Evolutionary conservation across 1,284 basidiomycete genomes (phyloP).

Genomic region (Amylostereum chailletii): DNA sequence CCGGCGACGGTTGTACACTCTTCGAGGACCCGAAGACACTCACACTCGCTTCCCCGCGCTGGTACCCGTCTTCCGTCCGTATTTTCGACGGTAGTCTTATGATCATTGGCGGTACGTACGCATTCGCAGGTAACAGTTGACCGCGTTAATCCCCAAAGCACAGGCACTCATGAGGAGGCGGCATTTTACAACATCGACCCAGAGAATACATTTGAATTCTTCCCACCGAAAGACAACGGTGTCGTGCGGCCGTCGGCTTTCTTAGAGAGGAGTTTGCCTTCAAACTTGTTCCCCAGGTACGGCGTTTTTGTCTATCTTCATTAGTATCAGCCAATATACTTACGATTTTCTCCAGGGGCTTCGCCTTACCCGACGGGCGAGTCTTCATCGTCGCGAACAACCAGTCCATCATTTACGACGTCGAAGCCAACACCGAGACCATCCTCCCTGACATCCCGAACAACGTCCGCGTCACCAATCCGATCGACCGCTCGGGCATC

Average conservation of each 20-base stretch:
- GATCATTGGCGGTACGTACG: slow-evolving; percentile 31
- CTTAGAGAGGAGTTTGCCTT: slow-evolving; percentile 21
- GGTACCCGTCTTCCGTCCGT: slow-evolving; percentile 35
- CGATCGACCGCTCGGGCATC: slow-evolving; percentile 36
- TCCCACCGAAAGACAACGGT: slow-evolving; percentile 40
- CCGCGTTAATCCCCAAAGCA: background rate
- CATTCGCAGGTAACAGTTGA: background rate
- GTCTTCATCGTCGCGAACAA: slow-evolving; percentile 35
- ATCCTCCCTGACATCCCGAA: slow-evolving; percentile 38
- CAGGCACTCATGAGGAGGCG: slow-evolving; percentile 18
- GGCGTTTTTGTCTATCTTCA: slow-evolving; percentile 5
- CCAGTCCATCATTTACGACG: slow-evolving; percentile 24
- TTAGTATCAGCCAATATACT: background rate
- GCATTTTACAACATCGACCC: slow-evolving; percentile 32
- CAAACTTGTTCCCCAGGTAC: slow-evolving; percentile 19
- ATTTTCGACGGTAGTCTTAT: slow-evolving; percentile 33
- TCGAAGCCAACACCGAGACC: slow-evolving; percentile 27
- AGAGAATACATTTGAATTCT: slow-evolving; percentile 44
- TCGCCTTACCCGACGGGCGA: slow-evolving; percentile 29
- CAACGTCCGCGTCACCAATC: slow-evolving; percentile 35
- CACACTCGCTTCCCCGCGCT: slow-evolving; percentile 29
- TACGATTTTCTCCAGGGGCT: slow-evolving; percentile 9
- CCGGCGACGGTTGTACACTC: slow-evolving; percentile 28
- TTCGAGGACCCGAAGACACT: slow-evolving; percentile 30
- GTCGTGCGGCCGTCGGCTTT: slow-evolving; percentile 37